Evolutionary conservation across 805 yeast genomes (phyloP).

Genomic region (Yarrowia sp.): DNA sequence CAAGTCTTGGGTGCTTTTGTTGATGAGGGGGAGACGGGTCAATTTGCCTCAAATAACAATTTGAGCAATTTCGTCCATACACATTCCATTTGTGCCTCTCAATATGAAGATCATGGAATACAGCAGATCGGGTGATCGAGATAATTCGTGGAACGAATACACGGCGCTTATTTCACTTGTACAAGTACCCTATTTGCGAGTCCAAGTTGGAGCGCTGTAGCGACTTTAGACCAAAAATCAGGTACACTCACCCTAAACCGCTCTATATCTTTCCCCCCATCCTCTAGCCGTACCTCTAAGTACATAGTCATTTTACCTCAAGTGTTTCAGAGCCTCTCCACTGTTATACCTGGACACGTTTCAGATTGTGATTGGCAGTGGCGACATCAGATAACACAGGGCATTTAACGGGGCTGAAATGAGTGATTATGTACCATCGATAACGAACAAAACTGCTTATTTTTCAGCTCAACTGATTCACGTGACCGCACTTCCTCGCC

Average conservation of each 20-base stretch:
- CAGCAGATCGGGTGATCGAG: not conserved
- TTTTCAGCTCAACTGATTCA: not conserved
- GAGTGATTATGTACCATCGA: too few species aligned
- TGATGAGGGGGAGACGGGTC: not conserved
- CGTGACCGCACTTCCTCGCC: not conserved
- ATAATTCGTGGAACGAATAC: too few species aligned
- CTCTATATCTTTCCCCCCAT: too few species aligned
- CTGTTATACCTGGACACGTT: not conserved
- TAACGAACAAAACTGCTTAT: not conserved
- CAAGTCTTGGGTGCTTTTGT: not conserved
- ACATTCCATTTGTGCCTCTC: not conserved
- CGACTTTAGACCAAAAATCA: too few species aligned
- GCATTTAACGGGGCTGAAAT: too few species aligned
- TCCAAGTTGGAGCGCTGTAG: too few species aligned
- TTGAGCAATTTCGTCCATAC: not conserved
- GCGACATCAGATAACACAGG: not conserved
- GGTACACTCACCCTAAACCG: too few species aligned
- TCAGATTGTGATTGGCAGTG: not conserved
- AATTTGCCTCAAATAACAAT: not conserved
- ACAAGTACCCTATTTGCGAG: too few species aligned
- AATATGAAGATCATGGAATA: not conserved
- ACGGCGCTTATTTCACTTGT: too few species aligned
- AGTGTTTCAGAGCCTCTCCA: not conserved
- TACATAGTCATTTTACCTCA: not conserved
- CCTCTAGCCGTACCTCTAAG: slow-evolving; percentile 7